Conservation (phyloP, 305 asterid genomes). For the Fraxinus floribunda region DNA sequence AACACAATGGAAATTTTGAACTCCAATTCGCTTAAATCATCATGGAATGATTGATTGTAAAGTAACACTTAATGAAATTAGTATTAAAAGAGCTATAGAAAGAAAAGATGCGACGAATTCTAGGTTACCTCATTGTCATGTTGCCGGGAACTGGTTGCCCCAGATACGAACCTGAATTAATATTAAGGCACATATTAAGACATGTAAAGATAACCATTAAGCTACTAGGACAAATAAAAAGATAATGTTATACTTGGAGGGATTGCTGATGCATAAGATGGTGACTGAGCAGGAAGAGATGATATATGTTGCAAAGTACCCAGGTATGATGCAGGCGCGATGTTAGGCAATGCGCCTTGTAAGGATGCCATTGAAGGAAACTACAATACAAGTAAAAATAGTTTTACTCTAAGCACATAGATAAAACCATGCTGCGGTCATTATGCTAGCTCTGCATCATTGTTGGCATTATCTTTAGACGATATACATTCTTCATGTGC, state of each 20-base stretch:
- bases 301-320: slow-evolving; percentile 51
- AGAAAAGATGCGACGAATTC: not conserved
- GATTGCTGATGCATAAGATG: slow-evolving; percentile 51
- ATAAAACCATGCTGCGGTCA: slow-evolving; percentile 1
- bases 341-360: slow-evolving; percentile 65
- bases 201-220: slow-evolving; percentile 13
- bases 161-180: slow-evolving; percentile 53
- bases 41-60: not conserved
- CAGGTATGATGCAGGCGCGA: slow-evolving; percentile 44
- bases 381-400: slow-evolving; percentile 44
- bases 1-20: not conserved
- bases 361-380: slow-evolving; percentile 78
- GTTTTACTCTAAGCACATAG: slow-evolving; percentile 18
- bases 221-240: slow-evolving; percentile 16
- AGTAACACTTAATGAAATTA: not conserved
- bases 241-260: slow-evolving; percentile 54
- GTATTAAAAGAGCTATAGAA: not conserved
- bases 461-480: not conserved
- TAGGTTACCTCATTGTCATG: slow-evolving; percentile 61
- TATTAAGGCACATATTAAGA: slow-evolving; percentile 14
- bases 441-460: not conserved
- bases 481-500: not conserved
- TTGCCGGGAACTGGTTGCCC: slow-evolving; percentile 56
- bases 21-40: not conserved
- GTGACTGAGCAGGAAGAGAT: slow-evolving; percentile 39